A percentile compares a stretch with the other conserved stretches of the same genome.
Evolutionary conservation across 2,329 filamentous ascomycete genomes (phyloP).

Genomic region (Colletotrichum magnum): DNA sequence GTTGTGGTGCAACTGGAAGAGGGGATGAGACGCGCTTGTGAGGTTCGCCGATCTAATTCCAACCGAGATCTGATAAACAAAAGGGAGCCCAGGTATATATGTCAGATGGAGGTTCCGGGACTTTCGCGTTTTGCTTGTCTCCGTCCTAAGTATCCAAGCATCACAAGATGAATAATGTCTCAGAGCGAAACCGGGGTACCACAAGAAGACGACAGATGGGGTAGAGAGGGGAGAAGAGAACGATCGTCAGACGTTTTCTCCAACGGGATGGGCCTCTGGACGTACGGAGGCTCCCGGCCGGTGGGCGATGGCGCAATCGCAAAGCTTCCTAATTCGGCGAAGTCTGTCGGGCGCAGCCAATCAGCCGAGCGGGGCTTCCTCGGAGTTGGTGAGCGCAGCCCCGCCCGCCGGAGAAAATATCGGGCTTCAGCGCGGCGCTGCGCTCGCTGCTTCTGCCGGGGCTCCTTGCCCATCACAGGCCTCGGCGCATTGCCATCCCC

Average conservation of each 20-base stretch:
- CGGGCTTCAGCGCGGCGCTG: slow-evolving; percentile 12
- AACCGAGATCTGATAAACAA: slow-evolving; percentile 23
- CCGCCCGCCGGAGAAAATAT: slow-evolving; percentile 33
- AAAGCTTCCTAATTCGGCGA: slow-evolving; percentile 41
- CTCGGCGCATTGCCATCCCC: slow-evolving; percentile 17
- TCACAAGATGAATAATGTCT: slow-evolving; percentile 19
- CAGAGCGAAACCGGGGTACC: slow-evolving; percentile 22
- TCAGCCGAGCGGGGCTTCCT: slow-evolving; percentile 24
- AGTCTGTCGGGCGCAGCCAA: slow-evolving; percentile 32
- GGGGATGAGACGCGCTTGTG: slow-evolving; percentile 7
- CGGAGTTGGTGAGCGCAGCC: slow-evolving; percentile 1
- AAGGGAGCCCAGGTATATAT: slow-evolving; percentile 29
- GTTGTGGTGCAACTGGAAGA: background rate
- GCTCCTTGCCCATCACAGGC: slow-evolving; percentile 30
- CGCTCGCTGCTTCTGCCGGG: slow-evolving; percentile 15
- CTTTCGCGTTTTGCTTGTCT: slow-evolving; percentile 12
- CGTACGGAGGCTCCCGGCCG: slow-evolving; percentile 32
- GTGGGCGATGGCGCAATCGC: slow-evolving; percentile 41
- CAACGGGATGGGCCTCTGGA: slow-evolving; percentile 12
- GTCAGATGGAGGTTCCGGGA: slow-evolving; percentile 20
- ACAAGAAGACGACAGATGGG: slow-evolving; percentile 14
- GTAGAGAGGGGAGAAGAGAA: slow-evolving; percentile 14
- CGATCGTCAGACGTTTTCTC: slow-evolving; percentile 34
- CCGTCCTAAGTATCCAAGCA: slow-evolving; percentile 4
- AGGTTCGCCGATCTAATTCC: slow-evolving; percentile 9